Evolutionary conservation across 441 rosid species (phyloP).

Genomic region (Gossypium davidsonii): DNA sequence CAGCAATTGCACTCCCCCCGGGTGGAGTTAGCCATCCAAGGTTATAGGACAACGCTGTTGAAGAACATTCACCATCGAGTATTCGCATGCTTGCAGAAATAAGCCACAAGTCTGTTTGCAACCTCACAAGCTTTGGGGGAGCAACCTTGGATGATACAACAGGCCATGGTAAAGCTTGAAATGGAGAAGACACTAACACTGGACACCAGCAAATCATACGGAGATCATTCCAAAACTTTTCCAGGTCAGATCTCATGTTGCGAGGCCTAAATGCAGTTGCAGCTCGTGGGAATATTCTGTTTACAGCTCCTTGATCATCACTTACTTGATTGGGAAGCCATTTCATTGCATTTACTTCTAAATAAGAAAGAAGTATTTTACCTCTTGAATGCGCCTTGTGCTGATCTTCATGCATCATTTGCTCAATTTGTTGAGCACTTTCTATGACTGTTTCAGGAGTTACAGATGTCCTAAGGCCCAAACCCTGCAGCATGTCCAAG

Average conservation of each 20-base stretch:
- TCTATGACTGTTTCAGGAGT: constrained; percentile 79
- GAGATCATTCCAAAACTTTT: constrained; percentile 87
- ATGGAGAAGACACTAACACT: constrained; percentile 83
- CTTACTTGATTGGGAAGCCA: constrained; percentile 69
- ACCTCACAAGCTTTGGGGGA: constrained; percentile 94
- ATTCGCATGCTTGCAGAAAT: constrained; percentile 98
- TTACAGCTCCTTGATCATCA: constrained; percentile 65
- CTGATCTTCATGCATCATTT: constrained; percentile 59
- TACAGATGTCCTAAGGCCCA: constrained; percentile 82
- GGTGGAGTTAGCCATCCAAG: constrained; percentile 96
- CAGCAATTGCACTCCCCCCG: constrained; percentile 94
- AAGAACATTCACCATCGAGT: constrained; percentile 93
- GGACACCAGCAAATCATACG: constrained; percentile 97
- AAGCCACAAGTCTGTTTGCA: constrained; percentile 83
- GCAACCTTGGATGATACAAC: constrained; percentile 78
- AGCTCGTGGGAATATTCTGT: constrained; percentile 77
- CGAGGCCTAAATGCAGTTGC: constrained; percentile 84
- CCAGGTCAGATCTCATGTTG: constrained; percentile 67
- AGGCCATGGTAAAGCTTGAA: constrained; percentile 87
- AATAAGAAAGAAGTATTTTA: constrained; percentile 80
- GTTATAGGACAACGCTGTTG: constrained; percentile 82
- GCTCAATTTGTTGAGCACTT: constrained; percentile 84
- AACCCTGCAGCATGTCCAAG: constrained; percentile 81
- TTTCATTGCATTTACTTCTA: constrained; percentile 89
- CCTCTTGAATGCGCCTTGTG: constrained; percentile 73